Evolutionary conservation across 306 rosid genomes (phyloP).

Genomic region (Quercus suber): DNA sequence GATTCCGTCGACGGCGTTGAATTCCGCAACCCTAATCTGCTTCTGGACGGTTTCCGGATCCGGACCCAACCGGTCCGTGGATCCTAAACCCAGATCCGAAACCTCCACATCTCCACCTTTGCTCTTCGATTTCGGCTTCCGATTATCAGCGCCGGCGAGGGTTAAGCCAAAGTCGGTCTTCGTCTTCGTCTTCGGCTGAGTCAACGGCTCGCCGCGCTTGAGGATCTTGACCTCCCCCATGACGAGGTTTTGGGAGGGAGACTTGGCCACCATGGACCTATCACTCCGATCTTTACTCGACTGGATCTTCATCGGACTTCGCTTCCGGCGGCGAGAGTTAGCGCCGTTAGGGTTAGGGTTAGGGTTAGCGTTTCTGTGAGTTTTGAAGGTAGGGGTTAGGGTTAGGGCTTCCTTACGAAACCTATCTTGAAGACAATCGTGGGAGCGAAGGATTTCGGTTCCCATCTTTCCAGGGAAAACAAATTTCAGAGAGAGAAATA

Average conservation of each 20-base stretch:
- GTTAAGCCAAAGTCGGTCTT: too few relatives aligned
- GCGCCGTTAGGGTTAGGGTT: slow-evolving; percentile 1
- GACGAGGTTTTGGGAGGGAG: slow-evolving; percentile 29
- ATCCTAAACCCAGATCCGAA: slow-evolving; percentile 45
- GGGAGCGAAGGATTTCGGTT: slow-evolving; percentile 48
- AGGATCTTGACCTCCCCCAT: slow-evolving; percentile 78
- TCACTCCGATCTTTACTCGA: slow-evolving; percentile 22
- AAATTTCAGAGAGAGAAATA: neutral
- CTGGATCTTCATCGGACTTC: slow-evolving; percentile 35
- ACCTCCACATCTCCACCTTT: neutral
- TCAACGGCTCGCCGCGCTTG: slow-evolving; percentile 67
- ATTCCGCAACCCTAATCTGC: slow-evolving; percentile 53
- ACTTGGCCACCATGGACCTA: slow-evolving; percentile 22
- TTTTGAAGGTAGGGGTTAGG: neutral
- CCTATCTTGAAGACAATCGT: slow-evolving; percentile 37
- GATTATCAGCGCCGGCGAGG: neutral
- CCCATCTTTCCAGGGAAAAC: slow-evolving; percentile 31
- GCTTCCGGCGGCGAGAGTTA: slow-evolving; percentile 49
- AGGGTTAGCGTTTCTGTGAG: neutral
- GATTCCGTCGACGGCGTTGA: slow-evolving; percentile 34
- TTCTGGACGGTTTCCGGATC: slow-evolving; percentile 56
- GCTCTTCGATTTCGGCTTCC: slow-evolving; percentile 13
- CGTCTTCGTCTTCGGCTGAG: neutral
- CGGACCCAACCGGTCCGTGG: slow-evolving; percentile 70
- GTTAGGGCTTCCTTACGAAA: slow-evolving; percentile 37